A percentile compares a stretch with the other conserved stretches of the same genome.
These are phyloP conservation scores for Phytophthora hybrid DNA, from an alignment of 352 stramenopile genomes.

Conservation along the genomic window DNA sequence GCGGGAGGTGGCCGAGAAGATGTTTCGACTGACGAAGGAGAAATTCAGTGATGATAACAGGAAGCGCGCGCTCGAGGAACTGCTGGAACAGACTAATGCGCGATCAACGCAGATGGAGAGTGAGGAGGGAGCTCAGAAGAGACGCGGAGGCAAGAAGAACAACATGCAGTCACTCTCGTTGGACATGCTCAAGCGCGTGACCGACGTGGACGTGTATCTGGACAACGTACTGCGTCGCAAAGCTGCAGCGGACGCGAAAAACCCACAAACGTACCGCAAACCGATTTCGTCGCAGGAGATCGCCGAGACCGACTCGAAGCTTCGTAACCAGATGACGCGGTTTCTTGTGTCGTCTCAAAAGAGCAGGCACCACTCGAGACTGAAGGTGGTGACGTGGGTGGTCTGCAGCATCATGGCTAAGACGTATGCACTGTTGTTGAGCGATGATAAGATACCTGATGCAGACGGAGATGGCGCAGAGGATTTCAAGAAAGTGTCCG, in stretches of 20 bases:
- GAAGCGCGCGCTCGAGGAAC: conserved; percentile 70
- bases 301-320: conserved; percentile 76
- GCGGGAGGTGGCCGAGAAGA: conserved; percentile 74
- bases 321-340: conserved; percentile 81
- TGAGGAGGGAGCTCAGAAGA: conserved; percentile 23
- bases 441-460: conserved; percentile 74
- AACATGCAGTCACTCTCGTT: conserved; percentile 73
- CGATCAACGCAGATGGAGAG: conserved; percentile 20
- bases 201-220: conserved; percentile 83
- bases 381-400: conserved; percentile 90
- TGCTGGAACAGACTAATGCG: conserved; percentile 52
- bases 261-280: conserved; percentile 34
- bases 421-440: conserved; percentile 76
- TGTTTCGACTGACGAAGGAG: conserved; percentile 87
- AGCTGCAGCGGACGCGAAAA: conserved; percentile 43
- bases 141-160: conserved; percentile 30
- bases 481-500: conserved; percentile 16
- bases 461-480: conserved; percentile 11
- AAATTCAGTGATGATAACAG: conserved; percentile 88
- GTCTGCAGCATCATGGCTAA: conserved; percentile 88
- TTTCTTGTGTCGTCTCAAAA: conserved; percentile 79
- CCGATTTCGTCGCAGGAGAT: conserved; percentile 79
- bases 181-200: conserved; percentile 84
- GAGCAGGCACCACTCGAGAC: conserved; percentile 80
- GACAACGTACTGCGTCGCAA: conserved; percentile 83